phyloP scores from a whole-genome alignment of 2,329 filamentous ascomycete species.

The Beauveria medogensis region DNA sequence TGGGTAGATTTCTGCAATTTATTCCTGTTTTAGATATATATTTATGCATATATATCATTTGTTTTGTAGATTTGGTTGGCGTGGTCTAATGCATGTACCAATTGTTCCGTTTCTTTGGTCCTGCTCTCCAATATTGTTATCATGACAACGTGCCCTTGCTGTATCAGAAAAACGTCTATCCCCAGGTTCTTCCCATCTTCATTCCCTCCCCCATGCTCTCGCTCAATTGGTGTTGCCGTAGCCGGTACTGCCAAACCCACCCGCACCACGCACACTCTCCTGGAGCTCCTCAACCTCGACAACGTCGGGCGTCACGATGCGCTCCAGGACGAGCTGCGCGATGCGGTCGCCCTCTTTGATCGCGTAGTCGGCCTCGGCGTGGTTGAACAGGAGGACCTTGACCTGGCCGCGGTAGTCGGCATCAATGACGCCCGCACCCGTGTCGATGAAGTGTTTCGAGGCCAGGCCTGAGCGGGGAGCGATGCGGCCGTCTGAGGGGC shows the following conservation, averaged over 20 bases:
- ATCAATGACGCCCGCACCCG: slow-evolving; percentile 92
- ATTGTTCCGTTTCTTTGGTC: neutral
- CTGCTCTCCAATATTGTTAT: neutral
- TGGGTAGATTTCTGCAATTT: neutral
- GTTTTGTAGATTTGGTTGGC: too few species aligned
- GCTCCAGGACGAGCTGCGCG: slow-evolving; percentile 88
- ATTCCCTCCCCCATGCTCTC: neutral
- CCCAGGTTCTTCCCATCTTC: neutral
- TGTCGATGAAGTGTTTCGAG: slow-evolving; percentile 91
- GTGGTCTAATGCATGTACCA: neutral
- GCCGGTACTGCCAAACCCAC: slow-evolving; percentile 88
- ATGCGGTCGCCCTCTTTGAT: slow-evolving; percentile 82
- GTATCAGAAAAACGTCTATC: neutral
- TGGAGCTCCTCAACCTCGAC: slow-evolving; percentile 82
- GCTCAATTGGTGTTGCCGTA: neutral
- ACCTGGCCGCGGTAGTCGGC: slow-evolving; percentile 93
- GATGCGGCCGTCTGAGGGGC: slow-evolving; percentile 65
- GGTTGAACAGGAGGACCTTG: slow-evolving; percentile 93
- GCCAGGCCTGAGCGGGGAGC: slow-evolving; percentile 88
- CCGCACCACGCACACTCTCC: slow-evolving; percentile 82
- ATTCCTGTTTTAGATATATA: neutral
- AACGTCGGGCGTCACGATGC: slow-evolving; percentile 89
- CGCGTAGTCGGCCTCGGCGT: slow-evolving; percentile 71
- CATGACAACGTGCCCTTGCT: neutral
- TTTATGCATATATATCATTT: too few species aligned